phyloP scores from a whole-genome alignment of 768 basidiomycete genomes.

The Auriscalpium microsporum region DNA sequence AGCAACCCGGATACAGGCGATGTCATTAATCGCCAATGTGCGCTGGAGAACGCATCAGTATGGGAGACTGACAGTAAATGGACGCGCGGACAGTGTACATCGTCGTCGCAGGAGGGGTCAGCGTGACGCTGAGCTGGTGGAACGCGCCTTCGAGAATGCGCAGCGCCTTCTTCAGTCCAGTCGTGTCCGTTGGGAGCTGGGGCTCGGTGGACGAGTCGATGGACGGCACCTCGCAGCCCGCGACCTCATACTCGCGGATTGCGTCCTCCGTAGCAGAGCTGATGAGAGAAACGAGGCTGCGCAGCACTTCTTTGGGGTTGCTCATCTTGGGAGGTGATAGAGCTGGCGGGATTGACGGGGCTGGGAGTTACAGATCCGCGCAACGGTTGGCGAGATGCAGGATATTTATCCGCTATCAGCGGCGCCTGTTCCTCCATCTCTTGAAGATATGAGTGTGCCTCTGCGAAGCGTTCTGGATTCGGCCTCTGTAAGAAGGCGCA shows the following conservation, averaged over 20 bases:
- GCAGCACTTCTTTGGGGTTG: not conserved
- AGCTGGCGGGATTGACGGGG: too few species aligned
- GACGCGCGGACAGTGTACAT: not conserved
- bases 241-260: not conserved
- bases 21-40: constrained; percentile 14
- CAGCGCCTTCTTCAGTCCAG: not conserved
- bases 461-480: too few species aligned
- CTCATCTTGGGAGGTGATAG: not conserved
- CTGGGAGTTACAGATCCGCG: too few species aligned
- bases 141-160: not conserved
- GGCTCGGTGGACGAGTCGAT: not conserved
- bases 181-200: not conserved
- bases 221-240: not conserved
- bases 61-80: not conserved
- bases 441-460: too few species aligned
- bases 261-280: not conserved
- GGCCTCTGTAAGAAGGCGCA: too few species aligned
- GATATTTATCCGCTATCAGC: too few species aligned
- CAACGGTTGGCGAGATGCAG: too few species aligned
- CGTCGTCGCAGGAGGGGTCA: not conserved
- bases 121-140: not conserved
- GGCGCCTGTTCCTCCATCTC: too few species aligned
- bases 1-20: constrained; percentile 20
- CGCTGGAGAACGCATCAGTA: not conserved
- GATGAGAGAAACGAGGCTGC: not conserved